Evolutionary conservation across 768 basidiomycete species (phyloP).

Genomic region (Russula foetens): DNA sequence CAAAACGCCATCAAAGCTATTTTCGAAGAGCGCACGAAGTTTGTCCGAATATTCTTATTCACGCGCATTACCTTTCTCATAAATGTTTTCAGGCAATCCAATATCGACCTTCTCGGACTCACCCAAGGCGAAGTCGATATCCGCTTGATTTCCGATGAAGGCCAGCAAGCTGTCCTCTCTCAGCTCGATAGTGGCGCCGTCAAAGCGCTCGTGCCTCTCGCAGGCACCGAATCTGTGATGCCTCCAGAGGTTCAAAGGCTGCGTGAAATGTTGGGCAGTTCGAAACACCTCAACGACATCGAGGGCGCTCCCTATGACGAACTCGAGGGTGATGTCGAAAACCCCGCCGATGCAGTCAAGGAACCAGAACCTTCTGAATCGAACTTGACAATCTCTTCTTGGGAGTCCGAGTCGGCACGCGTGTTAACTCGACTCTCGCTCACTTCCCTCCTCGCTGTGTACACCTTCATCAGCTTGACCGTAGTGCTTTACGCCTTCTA

Average conservation of each 20-base stretch:
- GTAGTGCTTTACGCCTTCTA: conserved; percentile 22
- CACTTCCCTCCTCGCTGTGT: conserved; percentile 10
- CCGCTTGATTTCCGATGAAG: conserved; percentile 26
- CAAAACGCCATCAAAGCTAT: conserved; percentile 30
- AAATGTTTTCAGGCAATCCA: conserved; percentile 17
- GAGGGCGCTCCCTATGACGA: conserved; percentile 16
- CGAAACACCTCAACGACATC: conserved; percentile 19
- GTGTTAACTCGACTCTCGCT: conserved; percentile 6
- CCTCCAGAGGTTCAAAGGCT: conserved; percentile 25
- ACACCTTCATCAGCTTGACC: conserved; percentile 21
- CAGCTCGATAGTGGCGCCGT: conserved; percentile 23
- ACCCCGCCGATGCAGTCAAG: background rate
- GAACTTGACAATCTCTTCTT: background rate
- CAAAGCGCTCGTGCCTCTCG: conserved; percentile 27
- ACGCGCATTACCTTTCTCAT: conserved; percentile 1
- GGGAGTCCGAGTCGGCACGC: background rate
- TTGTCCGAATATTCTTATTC: conserved; percentile 12
- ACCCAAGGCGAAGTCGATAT: conserved; percentile 27
- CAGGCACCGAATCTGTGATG: conserved; percentile 13
- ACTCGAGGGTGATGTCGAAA: background rate
- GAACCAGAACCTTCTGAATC: background rate
- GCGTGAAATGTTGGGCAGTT: conserved; percentile 22
- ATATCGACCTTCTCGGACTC: conserved; percentile 13
- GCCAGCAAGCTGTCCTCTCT: conserved; percentile 27
- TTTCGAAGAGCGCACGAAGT: conserved; percentile 33